Evolutionary conservation across 2,329 filamentous ascomycete species (phyloP).

Genomic region (Microdochium bolleyi): DNA sequence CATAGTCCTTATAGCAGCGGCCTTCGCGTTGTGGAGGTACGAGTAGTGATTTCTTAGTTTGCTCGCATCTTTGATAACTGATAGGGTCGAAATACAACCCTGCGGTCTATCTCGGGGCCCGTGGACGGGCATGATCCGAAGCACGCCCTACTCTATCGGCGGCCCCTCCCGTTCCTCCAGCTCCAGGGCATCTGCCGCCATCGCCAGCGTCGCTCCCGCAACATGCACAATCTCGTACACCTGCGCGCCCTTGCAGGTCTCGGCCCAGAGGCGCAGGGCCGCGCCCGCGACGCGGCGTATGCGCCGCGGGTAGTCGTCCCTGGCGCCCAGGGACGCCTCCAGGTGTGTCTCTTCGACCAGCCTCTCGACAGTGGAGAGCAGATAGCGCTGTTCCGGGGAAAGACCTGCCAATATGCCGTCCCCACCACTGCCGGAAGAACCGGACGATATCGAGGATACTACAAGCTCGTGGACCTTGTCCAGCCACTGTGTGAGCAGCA

Average conservation of each 20-base stretch:
- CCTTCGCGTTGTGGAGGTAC: too few relatives aligned
- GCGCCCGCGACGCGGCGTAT: background rate
- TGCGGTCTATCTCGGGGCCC: too few relatives aligned
- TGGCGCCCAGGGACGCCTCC: background rate
- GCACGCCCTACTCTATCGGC: too few relatives aligned
- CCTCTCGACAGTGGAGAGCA: background rate
- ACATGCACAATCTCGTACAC: background rate
- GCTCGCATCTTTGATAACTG: too few relatives aligned
- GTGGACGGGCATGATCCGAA: too few relatives aligned
- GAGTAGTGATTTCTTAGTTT: too few relatives aligned
- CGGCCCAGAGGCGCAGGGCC: background rate
- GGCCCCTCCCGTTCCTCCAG: too few relatives aligned
- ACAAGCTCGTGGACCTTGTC: background rate
- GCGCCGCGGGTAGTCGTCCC: background rate
- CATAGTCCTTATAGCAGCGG: too few relatives aligned
- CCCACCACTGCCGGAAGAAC: background rate
- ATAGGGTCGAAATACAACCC: too few relatives aligned
- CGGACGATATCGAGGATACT: background rate
- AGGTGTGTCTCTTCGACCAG: background rate
- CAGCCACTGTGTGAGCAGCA: background rate
- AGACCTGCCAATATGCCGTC: background rate
- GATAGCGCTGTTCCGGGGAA: background rate
- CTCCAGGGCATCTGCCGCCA: background rate
- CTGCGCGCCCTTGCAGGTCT: background rate
- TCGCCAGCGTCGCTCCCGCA: background rate